Percentiles rank a stretch among this genome's conserved stretches.
Evolutionary conservation across 257 asterid genomes (phyloP).

Genomic region (Coffea canephora): DNA sequence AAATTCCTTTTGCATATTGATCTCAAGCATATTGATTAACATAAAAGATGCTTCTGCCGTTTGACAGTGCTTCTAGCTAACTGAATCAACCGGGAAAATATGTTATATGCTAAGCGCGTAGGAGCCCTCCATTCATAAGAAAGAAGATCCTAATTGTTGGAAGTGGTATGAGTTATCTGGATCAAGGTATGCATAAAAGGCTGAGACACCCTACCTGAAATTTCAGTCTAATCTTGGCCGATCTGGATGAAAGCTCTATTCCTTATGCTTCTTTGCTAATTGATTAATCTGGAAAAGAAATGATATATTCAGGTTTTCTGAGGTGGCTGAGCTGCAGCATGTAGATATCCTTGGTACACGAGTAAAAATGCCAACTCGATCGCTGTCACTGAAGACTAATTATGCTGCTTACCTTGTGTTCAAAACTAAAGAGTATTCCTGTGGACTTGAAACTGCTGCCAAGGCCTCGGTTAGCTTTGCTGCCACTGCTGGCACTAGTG

Average conservation of each 20-base stretch:
- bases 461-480: slow-evolving; percentile 32
- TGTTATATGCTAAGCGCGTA: slow-evolving; percentile 38
- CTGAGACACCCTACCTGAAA: background rate
- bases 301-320: slow-evolving; percentile 46
- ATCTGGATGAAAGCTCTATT: background rate
- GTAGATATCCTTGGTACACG: slow-evolving; percentile 58
- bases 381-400: slow-evolving; percentile 38
- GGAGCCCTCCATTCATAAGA: slow-evolving; percentile 34
- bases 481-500: background rate
- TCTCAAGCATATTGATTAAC: too few species aligned
- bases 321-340: slow-evolving; percentile 54
- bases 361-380: slow-evolving; percentile 37
- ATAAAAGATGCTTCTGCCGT: background rate
- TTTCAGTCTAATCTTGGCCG: background rate
- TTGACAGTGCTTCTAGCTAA: slow-evolving; percentile 33
- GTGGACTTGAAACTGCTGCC: slow-evolving; percentile 40
- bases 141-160: slow-evolving; percentile 29
- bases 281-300: background rate
- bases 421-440: slow-evolving; percentile 30
- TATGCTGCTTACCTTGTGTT: slow-evolving; percentile 57
- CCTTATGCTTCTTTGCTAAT: background rate
- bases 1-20: background rate
- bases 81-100: slow-evolving; percentile 34
- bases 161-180: slow-evolving; percentile 28
- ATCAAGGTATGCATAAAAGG: slow-evolving; percentile 34